Base-by-base conservation (phyloP, 2,329 filamentous ascomycete genomes). In the Parascedosporium putredinis region DNA sequence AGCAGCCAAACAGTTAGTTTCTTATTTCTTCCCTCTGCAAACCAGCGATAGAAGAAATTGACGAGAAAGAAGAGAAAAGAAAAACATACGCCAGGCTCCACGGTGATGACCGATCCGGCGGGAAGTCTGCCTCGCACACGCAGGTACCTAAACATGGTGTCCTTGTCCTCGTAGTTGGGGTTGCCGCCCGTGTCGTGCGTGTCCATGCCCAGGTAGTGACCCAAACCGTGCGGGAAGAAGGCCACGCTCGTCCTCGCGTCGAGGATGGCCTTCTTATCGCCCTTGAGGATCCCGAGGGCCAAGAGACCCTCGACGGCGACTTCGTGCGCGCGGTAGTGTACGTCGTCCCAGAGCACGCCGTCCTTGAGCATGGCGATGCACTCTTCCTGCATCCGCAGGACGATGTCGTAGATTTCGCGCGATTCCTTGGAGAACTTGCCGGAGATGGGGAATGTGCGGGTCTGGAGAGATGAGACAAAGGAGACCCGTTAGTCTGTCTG, bases 141-240 rank as follows among this genome's bases (percentile, higher is more conserved):
- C 53, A 98, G 70, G 62, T 96, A 97, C 49, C 81, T 76, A 68
- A 96, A 97, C 75, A 96, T 80, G 31, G 78, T 72, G 63, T 98
- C 90, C 52, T 76, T 71, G 62, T 98, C 93, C 7, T 73, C 72
- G 58, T 86, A 88, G 65, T 90, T 84, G 31, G 86, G 74, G 62
- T 88, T 82, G 20, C 86, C 87, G 53, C 85, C 86, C 0, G 82
- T 86, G 60, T 96, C 90, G 64, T 96, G 90, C 2, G 89, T 94
- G 63, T 96, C 90, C 76, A 96, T 84, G 54, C 90, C 90, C 8
- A 96, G 72, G 63, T 95, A 91, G 66, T 96, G 90, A 0, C 90
- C 90, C 1, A 96, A 70, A 0, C 90, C 90, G 63, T 96, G 90
- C 1, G 90, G 90, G 61, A 95, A 87, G 71, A 96, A 96, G 2